phyloP scores from a whole-genome alignment of 805 yeast species.

The Candida jianshihensis region DNA sequence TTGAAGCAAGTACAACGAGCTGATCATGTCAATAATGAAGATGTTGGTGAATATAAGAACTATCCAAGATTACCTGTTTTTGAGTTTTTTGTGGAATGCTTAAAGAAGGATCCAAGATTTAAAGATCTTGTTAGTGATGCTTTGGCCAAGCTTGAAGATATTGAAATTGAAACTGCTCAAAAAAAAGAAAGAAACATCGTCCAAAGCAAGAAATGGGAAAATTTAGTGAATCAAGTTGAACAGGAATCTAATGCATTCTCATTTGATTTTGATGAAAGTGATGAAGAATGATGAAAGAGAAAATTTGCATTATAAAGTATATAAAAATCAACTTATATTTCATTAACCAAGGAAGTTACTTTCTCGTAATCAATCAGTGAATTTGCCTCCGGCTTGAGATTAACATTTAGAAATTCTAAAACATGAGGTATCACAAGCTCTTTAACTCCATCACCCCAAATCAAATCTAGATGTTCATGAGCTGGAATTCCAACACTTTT shows the following conservation, averaged over 20 bases:
- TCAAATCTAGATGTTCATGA: constrained; percentile 87
- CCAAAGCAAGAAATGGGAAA: constrained; percentile 49
- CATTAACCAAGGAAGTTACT: not conserved
- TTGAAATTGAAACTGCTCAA: constrained; percentile 26
- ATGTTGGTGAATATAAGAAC: constrained; percentile 48
- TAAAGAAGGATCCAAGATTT: constrained; percentile 33
- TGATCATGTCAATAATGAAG: constrained; percentile 38
- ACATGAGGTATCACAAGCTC: constrained; percentile 37
- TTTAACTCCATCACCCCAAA: constrained; percentile 76
- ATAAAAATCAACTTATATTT: not conserved
- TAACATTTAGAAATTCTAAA: constrained; percentile 27
- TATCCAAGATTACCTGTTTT: constrained; percentile 49
- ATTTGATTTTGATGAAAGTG: constrained; percentile 21
- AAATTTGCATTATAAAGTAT: not conserved
- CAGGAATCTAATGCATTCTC: constrained; percentile 11
- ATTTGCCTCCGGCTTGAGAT: no score
- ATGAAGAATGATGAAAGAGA: constrained; percentile 10
- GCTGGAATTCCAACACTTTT: constrained; percentile 48
- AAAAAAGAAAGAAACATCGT: constrained; percentile 21
- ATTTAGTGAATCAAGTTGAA: constrained; percentile 19
- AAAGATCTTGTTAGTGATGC: constrained; percentile 30
- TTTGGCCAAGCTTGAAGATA: constrained; percentile 24
- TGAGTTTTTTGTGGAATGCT: constrained; percentile 50
- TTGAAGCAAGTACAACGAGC: constrained; percentile 22
- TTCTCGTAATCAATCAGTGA: not conserved